Evolutionary conservation across 495 filamentous ascomycete species (phyloP).

Genomic region (Stereocaulon alpinum): DNA sequence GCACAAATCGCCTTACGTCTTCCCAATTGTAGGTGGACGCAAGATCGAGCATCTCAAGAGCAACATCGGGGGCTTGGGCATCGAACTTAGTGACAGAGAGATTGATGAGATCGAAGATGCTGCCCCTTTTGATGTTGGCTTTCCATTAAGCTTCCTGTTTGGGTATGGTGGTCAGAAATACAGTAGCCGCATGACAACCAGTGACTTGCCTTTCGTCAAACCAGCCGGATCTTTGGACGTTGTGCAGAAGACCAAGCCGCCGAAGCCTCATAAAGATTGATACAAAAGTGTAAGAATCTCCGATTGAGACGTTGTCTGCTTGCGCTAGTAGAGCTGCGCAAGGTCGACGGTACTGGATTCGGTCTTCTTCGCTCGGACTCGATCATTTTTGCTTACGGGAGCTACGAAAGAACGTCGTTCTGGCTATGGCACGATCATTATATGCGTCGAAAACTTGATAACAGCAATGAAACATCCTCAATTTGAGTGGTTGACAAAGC

Average conservation of each 20-base stretch:
- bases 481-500: no score
- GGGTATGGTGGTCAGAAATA: conserved; percentile 12
- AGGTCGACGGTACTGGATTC: no score
- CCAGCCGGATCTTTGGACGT: conserved; percentile 37
- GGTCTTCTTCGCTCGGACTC: no score
- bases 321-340: no score
- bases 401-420: no score
- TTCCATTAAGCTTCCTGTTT: conserved; percentile 45
- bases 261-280: conserved; percentile 12
- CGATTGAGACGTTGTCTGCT: not conserved
- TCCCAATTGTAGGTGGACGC: conserved; percentile 59
- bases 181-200: conserved; percentile 7
- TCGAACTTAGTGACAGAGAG: conserved; percentile 49
- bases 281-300: not conserved
- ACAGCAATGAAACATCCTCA: no score
- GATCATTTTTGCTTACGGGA: no score
- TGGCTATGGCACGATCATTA: no score
- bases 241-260: conserved; percentile 22
- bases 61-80: conserved; percentile 54
- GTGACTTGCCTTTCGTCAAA: conserved; percentile 30
- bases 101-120: conserved; percentile 55
- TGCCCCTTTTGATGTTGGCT: conserved; percentile 51
- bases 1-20: conserved; percentile 66
- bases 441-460: no score
- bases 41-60: conserved; percentile 56